Evolutionary conservation across 2,329 filamentous ascomycete species (phyloP), one percentile per base, ranked within the genome.

Genomic region (Thelonectria blattea): DNA sequence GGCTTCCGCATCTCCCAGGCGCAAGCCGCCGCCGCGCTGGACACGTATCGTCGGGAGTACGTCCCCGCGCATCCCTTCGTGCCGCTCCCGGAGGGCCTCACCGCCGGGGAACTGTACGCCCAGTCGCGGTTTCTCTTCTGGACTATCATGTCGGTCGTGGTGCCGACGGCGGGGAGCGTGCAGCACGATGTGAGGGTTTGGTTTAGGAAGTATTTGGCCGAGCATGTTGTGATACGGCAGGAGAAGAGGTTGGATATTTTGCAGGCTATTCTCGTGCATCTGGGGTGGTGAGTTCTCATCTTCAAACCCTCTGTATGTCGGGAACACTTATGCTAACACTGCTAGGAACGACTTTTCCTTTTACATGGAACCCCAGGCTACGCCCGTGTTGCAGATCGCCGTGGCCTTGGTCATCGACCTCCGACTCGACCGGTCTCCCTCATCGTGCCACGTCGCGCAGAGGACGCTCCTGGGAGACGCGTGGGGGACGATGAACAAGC

Each of bases 21-120:
- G 5, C 71, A 79, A 32, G 78, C 76, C 7, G 62, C 71, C 3
- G 62, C 68, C 1, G 71, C 72, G 8, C 64, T 80, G 2, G 62
- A 69, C 5, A 62, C 71, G 2, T 80, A 80, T 59, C 71, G 72
- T 3, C 65, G 64, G 1, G 65, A 73, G 3, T 74, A 75, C 50
- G 63, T 71, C 12, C 74, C 74, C 0, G 67, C 71, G 37, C 80
- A 75, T 7, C 78, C 78, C 0, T 81, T 81, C 55, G 70, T 80
- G 1, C 71, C 75, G 1, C 57, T 80, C 1, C 58, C 71, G 0
- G 42, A 56, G 0, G 34, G 58, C 3, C 47, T 71, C 0, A 68
- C 70, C 2, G 71, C 76, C 0, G 64, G 66, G 3, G 68, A 74
- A 0, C 56, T 81, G n/a, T 73, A 74, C 45, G 52, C 65, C 1